Base-by-base conservation (phyloP, 371 early-diverging fungal species). In the Syncephalastrum sp. region DNA sequence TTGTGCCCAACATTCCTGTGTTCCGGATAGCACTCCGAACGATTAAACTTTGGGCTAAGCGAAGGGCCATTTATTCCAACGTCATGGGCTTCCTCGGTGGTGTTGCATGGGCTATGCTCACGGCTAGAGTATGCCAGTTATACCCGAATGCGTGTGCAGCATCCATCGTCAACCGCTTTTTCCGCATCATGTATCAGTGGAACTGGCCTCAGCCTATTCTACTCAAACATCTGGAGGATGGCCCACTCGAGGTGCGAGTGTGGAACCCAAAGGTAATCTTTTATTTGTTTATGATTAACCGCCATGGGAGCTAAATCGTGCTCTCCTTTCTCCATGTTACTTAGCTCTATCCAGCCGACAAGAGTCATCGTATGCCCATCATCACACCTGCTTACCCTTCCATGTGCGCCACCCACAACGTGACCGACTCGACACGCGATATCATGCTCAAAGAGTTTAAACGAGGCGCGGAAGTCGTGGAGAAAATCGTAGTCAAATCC, bases 331-430 rank as follows among this genome's bases (percentile, higher is more conserved):
- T 51, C 16, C 5, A 15, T 14, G 6, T 7, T 57, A 10, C 52
- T 42, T 68, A 87, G 76, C 60, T 92, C 1, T 91, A 97, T 76
- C 88, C 90, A 0, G 77, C 86, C 8, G 99, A 99, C 67, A 82
- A 81, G 57, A 84, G 82, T 12, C 99, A 99, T 68, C 84, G 89
- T 42, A 99, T 99, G 99, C 99, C 99, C 3, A 92, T 99, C 53
- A 99, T 99, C 59, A 99, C 99, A 7, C 99, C 99, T 7, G 99
- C 97, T 0, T 99, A 99, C 67, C 99, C 99, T 14, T 94, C 96
- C n/a, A 99, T 99, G 95, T 99, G 99, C 70, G 88, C 99, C 0
- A 99, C 99, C 0, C 99, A 99, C 74, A 99, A 99, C 67, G 97
- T 99, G 8, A 91, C 93, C 0, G 78, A 77, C 41, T 97, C 97